A percentile compares a stretch with the other conserved stretches of the same genome.
phyloP scores from a whole-genome alignment of 1,284 basidiomycete genomes.

The Macrocystidia cucumis region DNA sequence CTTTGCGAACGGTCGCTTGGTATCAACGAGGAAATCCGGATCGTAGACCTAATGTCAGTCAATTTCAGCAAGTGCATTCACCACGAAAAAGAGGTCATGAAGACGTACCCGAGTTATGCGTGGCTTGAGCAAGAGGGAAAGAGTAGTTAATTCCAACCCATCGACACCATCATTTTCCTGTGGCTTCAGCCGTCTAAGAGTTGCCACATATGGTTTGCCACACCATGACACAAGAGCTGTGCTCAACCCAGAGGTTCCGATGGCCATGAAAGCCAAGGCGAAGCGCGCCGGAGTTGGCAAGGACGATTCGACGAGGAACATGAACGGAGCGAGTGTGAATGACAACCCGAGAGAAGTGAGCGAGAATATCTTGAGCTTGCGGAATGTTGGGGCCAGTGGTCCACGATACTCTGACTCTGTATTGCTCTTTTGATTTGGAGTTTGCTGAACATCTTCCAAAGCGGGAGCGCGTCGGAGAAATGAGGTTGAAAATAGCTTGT shows the following conservation, averaged over 20 bases:
- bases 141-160: slow-evolving; percentile 67
- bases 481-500: too few relatives aligned
- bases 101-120: slow-evolving; percentile 37
- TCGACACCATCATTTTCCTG: slow-evolving; percentile 33
- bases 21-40: slow-evolving; percentile 62
- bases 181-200: slow-evolving; percentile 30
- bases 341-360: slow-evolving; percentile 71
- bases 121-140: slow-evolving; percentile 51
- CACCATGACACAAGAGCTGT: slow-evolving; percentile 75
- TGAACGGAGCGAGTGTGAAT: slow-evolving; percentile 65
- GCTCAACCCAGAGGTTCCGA: slow-evolving; percentile 65
- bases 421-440: too few relatives aligned
- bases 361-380: slow-evolving; percentile 78
- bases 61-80: neutral
- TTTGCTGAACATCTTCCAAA: too few relatives aligned
- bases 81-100: neutral
- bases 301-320: slow-evolving; percentile 74
- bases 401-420: slow-evolving; percentile 29
- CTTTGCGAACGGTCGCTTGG: slow-evolving; percentile 68
- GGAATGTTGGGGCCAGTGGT: slow-evolving; percentile 66
- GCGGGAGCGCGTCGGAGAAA: too few relatives aligned
- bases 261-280: slow-evolving; percentile 60
- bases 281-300: slow-evolving; percentile 66
- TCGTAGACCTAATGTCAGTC: slow-evolving; percentile 53
- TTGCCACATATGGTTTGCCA: slow-evolving; percentile 45